Evolutionary conservation across 1,284 basidiomycete genomes (phyloP), one percentile per base, ranked within the genome.

Genomic region (Bondarzewia mesenterica): DNA sequence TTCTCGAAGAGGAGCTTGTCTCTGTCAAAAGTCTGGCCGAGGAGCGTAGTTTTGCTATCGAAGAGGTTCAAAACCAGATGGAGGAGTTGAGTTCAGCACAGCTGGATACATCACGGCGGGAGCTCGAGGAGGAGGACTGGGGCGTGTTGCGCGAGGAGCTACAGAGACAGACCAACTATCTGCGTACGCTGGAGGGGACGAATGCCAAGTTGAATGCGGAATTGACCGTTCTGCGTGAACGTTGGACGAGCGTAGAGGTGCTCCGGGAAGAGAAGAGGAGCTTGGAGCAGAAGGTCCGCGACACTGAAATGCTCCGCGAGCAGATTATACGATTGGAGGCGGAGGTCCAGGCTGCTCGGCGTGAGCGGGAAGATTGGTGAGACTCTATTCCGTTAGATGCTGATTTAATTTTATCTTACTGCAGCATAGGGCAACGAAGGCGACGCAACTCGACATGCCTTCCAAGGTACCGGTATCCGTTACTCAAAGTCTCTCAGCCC

Each of bases 261-360:
- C 60, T 91, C 39, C 72, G 76, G 44, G 89, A 90, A 60, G 82
- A 89, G 63, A 89, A 88, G 54, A 70, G 80, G 12, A 70, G 74
- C 0, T 63, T 90, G 38, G 80, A 89, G 58, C 62, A 66, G 16
- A 83, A 78, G 56, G 61, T 83, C 5, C 60, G 58, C 12, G 68
- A 66, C 2, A 63, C 77, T 32, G 82, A 86, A 7, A 73, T 74
- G 32, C 60, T 87, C 48, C 69, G 82, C 14, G 74, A 77, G 54
- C 70, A 72, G 55, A 71, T 83, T 0, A 75, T 76, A 2, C 66
- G 66, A 41, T 62, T 85, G 23, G 81, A 86, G 56, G 77, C 73
- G 0, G 82, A 87, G 55, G 63, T 85, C 5, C 77, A 82, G 22
- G 77, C 76, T 1, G 72, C 71, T 2, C 60, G 77, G 25, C 63